Percentiles rank a stretch among this genome's conserved stretches.
phyloP scores from a whole-genome alignment of 768 basidiomycete species.

The Sarcodon sp. region DNA sequence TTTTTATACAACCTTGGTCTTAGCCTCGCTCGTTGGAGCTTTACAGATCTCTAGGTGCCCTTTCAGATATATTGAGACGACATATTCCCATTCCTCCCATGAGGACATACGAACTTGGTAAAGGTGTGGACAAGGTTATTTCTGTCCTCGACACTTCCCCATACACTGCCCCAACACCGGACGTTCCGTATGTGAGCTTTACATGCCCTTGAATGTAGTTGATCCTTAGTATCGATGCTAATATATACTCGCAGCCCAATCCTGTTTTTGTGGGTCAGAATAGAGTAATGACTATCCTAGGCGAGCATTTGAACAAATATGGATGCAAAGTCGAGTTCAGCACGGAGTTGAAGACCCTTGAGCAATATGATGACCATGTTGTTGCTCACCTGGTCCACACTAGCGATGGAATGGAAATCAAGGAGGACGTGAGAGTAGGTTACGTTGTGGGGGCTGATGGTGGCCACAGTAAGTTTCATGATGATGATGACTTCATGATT shows the following conservation, averaged over 20 bases:
- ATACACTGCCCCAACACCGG: slow-evolving; percentile 1
- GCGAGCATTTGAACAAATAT: slow-evolving; percentile 12
- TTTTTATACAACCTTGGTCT: not conserved
- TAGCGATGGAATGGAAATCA: slow-evolving; percentile 9
- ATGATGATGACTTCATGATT: too few species aligned
- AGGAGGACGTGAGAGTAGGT: slow-evolving; percentile 16
- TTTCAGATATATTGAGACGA: slow-evolving; percentile 5
- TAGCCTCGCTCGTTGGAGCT: slow-evolving; percentile 12
- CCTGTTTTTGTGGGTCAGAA: slow-evolving; percentile 5
- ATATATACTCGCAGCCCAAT: not conserved
- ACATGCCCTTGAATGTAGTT: not conserved
- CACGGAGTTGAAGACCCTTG: slow-evolving; percentile 20
- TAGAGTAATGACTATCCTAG: slow-evolving; percentile 17
- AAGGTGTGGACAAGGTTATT: slow-evolving; percentile 4
- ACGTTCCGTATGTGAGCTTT: slow-evolving; percentile 8
- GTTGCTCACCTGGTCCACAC: slow-evolving; percentile 13
- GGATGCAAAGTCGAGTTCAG: slow-evolving; percentile 20
- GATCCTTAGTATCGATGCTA: not conserved
- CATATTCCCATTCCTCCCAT: slow-evolving; percentile 1
- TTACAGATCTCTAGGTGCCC: slow-evolving; percentile 8
- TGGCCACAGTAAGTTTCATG: slow-evolving; percentile 9
- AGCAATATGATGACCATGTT: slow-evolving; percentile 20
- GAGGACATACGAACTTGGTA: slow-evolving; percentile 10
- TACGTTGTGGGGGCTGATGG: slow-evolving; percentile 31
- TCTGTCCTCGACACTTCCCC: slow-evolving; percentile 2